Conservation (phyloP, 768 basidiomycete species). For the Podaxis carcinomalis region DNA sequence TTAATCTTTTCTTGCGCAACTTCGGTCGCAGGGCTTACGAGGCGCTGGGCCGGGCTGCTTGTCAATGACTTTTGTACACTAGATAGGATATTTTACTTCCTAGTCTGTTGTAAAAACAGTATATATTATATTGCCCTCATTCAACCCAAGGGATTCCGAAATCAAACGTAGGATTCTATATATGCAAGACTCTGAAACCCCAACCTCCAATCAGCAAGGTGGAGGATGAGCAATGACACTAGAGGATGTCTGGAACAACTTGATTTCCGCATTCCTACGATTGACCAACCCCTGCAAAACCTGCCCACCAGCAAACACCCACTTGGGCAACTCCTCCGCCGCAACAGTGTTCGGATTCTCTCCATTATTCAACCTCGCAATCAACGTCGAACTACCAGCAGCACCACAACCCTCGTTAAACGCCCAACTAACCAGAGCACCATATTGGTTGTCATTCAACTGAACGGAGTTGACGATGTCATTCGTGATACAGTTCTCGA, state of each 20-base stretch:
- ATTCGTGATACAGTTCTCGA: constrained; percentile 20
- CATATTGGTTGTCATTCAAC: constrained; percentile 29
- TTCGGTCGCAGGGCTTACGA: background rate
- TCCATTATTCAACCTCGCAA: constrained; percentile 26
- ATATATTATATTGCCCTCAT: background rate
- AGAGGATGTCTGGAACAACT: constrained; percentile 26
- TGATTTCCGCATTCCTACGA: constrained; percentile 24
- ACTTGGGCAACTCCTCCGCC: constrained; percentile 27
- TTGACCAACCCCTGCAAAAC: constrained; percentile 24
- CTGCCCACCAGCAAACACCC: constrained; percentile 23
- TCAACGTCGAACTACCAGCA: constrained; percentile 22
- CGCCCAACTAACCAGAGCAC: constrained; percentile 25
- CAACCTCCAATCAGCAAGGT: constrained; percentile 8
- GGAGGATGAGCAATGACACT: constrained; percentile 23
- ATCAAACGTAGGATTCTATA: background rate
- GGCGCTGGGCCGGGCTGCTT: background rate
- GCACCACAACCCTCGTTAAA: constrained; percentile 29
- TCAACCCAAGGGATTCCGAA: background rate
- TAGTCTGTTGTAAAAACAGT: background rate
- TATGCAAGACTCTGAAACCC: background rate
- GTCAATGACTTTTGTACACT: background rate
- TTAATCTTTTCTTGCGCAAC: background rate
- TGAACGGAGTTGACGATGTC: constrained; percentile 19
- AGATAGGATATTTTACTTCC: background rate
- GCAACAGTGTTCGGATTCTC: constrained; percentile 29